These are phyloP conservation scores for Sporisorium graminicola DNA, from an alignment of 1,284 basidiomycete genomes.

Conservation along the genomic window DNA sequence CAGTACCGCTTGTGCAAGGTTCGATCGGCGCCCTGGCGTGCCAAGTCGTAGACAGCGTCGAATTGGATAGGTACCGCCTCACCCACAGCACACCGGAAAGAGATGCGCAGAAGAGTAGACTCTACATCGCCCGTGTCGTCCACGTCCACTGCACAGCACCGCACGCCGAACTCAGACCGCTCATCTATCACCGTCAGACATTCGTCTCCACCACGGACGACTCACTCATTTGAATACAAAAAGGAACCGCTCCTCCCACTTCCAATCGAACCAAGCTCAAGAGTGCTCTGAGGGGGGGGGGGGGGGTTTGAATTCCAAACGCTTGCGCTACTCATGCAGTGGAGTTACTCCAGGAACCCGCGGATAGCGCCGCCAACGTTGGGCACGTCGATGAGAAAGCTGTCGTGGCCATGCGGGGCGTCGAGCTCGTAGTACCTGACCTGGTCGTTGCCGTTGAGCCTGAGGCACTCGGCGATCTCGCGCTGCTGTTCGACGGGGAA, in stretches of 20 bases:
- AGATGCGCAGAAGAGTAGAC: constrained; percentile 1
- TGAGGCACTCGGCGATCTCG: constrained; percentile 90
- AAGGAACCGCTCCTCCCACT: too few species aligned
- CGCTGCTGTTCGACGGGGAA: constrained; percentile 98
- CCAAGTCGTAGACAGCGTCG: constrained; percentile 26
- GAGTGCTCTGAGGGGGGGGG: too few species aligned
- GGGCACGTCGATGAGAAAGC: constrained; percentile 86
- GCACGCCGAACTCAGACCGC: background rate
- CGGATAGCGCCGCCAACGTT: constrained; percentile 83
- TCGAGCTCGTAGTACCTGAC: constrained; percentile 98
- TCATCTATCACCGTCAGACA: constrained; percentile 33
- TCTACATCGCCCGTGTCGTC: constrained; percentile 39
- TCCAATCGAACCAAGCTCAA: too few species aligned
- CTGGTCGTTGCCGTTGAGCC: constrained; percentile 80
- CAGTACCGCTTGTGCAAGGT: constrained; percentile 11
- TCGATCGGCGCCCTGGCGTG: constrained; percentile 28
- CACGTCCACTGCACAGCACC: constrained; percentile 7
- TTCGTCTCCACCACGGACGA: constrained; percentile 21
- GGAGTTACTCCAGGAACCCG: constrained; percentile 77
- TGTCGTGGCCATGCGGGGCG: constrained; percentile 95
- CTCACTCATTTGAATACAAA: background rate
- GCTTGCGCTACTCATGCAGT: too few species aligned
- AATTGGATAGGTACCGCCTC: constrained; percentile 12
- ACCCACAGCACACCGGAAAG: background rate
- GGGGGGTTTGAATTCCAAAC: too few species aligned